Evolutionary conservation across 2,329 filamentous ascomycete species (phyloP).

Genomic region (Cladophialophora immunda): DNA sequence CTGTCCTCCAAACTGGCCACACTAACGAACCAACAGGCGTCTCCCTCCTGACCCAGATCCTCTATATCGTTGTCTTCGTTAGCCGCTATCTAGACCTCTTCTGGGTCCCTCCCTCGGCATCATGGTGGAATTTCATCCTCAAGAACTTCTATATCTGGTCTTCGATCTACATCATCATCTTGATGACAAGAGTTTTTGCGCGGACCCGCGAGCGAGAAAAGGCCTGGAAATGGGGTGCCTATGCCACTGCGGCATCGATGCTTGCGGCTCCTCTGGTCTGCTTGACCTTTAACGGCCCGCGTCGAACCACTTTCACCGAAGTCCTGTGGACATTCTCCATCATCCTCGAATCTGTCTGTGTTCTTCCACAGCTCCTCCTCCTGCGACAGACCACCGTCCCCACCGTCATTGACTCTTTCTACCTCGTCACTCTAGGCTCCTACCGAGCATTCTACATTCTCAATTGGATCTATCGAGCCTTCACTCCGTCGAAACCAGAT

Average conservation of each 20-base stretch:
- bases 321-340: constrained; percentile 87
- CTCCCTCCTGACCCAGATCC: constrained; percentile 85
- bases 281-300: constrained; percentile 71
- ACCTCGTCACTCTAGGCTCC: constrained; percentile 84
- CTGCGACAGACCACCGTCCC: constrained; percentile 94
- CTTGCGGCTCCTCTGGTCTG: constrained; percentile 76
- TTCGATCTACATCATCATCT: constrained; percentile 82
- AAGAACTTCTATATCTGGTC: constrained; percentile 89
- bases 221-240: constrained; percentile 88
- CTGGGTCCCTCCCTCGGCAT: constrained; percentile 46
- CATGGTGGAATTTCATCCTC: constrained; percentile 77
- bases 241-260: constrained; percentile 71
- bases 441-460: constrained; percentile 90
- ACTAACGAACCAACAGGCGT: constrained; percentile 65
- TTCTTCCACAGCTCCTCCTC: constrained; percentile 89
- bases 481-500: constrained; percentile 56
- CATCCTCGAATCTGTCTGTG: constrained; percentile 88
- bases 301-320: constrained; percentile 54
- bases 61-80: constrained; percentile 87
- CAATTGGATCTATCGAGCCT: constrained; percentile 83
- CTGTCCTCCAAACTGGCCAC: not conserved
- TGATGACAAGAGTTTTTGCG: constrained; percentile 88
- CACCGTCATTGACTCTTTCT: constrained; percentile 96
- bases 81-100: constrained; percentile 89
- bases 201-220: constrained; percentile 89